These are phyloP conservation scores for Vigna angularis DNA, from an alignment of 306 rosid species.

Conservation along the genomic window DNA sequence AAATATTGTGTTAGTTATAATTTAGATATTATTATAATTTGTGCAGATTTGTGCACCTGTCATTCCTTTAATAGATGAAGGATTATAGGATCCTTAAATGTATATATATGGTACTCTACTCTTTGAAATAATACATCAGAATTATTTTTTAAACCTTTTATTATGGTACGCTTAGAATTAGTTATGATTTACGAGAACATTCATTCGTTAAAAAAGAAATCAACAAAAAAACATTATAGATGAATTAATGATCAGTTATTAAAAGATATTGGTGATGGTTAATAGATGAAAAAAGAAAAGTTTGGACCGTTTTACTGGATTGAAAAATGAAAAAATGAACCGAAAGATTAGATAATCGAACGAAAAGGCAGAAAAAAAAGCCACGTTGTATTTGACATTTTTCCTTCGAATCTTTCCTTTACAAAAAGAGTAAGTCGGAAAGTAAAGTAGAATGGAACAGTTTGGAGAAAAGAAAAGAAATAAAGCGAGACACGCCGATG, in stretches of 20 bases:
- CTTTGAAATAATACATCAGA: too few relatives aligned
- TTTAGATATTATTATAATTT: too few relatives aligned
- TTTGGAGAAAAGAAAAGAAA: background rate
- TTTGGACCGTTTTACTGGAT: background rate
- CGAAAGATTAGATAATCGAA: background rate
- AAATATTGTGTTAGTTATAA: too few relatives aligned
- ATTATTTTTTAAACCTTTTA: too few relatives aligned
- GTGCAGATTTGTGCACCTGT: too few relatives aligned
- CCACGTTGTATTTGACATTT: background rate
- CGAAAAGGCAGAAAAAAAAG: background rate
- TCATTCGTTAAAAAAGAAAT: background rate
- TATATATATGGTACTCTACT: too few relatives aligned
- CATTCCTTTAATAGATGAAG: too few relatives aligned
- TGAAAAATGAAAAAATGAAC: background rate
- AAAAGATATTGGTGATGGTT: background rate
- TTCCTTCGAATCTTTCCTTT: constrained; percentile 3
- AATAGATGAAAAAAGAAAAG: background rate
- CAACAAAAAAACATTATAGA: background rate
- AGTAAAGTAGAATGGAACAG: constrained; percentile 9
- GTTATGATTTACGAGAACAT: background rate
- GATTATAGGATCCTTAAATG: too few relatives aligned
- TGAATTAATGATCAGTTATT: background rate
- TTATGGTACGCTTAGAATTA: too few relatives aligned
- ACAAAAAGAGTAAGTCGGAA: constrained; percentile 11
- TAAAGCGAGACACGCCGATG: background rate